phyloP scores from a whole-genome alignment of 768 basidiomycete species.

The Cyathus striatus region DNA sequence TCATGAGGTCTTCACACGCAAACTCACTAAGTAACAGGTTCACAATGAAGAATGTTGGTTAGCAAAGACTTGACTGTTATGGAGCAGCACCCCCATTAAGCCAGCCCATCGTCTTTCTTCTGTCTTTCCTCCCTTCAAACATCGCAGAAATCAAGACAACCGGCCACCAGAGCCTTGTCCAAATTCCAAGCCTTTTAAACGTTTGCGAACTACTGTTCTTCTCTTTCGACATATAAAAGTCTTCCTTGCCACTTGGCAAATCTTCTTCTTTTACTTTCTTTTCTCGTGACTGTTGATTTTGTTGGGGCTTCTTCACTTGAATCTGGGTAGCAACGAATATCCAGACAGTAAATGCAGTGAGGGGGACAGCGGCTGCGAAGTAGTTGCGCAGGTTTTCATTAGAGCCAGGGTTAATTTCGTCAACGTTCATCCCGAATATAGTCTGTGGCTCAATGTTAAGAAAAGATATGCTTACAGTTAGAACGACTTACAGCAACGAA shows the following conservation, averaged over 20 bases:
- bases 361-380: conserved; percentile 31
- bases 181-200: no score
- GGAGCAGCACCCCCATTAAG: not conserved
- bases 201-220: no score
- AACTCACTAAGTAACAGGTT: no score
- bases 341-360: conserved; percentile 51
- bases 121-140: not conserved
- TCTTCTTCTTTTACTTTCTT: no score
- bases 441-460: conserved; percentile 12
- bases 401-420: conserved; percentile 29
- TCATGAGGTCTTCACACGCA: no score
- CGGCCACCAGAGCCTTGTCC: not conserved
- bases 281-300: no score
- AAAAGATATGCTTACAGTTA: not conserved
- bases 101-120: not conserved
- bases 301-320: not conserved
- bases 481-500: conserved; percentile 27
- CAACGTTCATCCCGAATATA: conserved; percentile 33
- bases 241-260: not conserved
- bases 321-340: conserved; percentile 47
- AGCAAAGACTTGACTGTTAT: no score
- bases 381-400: conserved; percentile 37
- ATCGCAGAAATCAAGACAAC: not conserved
- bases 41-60: no score
- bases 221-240: not conserved